A percentile compares a stretch with the other conserved stretches of the same genome.
Conservation (phyloP, 352 stramenopile species). For the Phytophthora multivora region DNA sequence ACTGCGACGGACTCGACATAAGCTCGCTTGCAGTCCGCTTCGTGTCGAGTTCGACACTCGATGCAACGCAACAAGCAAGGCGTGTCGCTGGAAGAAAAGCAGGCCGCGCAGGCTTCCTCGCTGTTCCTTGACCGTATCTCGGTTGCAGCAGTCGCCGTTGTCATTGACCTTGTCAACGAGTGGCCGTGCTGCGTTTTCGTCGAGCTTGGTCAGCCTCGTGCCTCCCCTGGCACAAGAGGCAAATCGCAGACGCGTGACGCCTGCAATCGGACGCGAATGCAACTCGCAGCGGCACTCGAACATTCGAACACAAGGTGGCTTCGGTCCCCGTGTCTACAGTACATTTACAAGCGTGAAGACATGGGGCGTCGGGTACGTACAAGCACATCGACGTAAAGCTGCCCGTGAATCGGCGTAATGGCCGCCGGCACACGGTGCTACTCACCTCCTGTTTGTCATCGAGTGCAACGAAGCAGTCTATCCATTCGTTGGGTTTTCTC, state of each 20-base stretch:
- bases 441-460: slow-evolving; percentile 21
- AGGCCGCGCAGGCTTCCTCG: slow-evolving; percentile 8
- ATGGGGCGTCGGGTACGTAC: neutral
- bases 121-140: slow-evolving; percentile 7
- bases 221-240: slow-evolving; percentile 15
- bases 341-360: neutral
- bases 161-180: neutral
- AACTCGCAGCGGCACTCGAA: slow-evolving; percentile 3
- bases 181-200: slow-evolving; percentile 10
- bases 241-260: slow-evolving; percentile 19
- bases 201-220: neutral
- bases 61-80: slow-evolving; percentile 4
- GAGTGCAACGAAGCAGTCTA: slow-evolving; percentile 7
- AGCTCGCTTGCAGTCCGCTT: slow-evolving; percentile 20
- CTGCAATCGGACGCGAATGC: slow-evolving; percentile 18
- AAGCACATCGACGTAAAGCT: neutral
- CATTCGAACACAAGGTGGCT: slow-evolving; percentile 7
- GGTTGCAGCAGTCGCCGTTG: neutral
- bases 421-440: neutral
- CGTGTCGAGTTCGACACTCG: neutral
- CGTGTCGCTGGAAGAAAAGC: slow-evolving; percentile 3
- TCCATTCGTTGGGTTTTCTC: slow-evolving; percentile 19
- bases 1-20: slow-evolving; percentile 28
- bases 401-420: neutral
- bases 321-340: slow-evolving; percentile 2